phyloP scores from a whole-genome alignment of 306 rosid species.

The Luffa acutangula region DNA sequence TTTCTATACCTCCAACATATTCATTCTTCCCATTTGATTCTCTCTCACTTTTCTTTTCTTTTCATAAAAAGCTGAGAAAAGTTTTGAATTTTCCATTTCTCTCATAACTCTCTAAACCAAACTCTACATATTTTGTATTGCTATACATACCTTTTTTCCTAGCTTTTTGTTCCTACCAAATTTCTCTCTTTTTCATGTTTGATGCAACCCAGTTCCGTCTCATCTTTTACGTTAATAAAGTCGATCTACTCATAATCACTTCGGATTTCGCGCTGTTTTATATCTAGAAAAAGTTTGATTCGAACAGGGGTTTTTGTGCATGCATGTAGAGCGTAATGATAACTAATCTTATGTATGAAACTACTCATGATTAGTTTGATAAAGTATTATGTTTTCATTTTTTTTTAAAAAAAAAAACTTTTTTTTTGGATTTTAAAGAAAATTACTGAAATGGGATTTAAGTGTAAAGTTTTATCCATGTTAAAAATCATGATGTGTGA shows the following conservation, averaged over 20 bases:
- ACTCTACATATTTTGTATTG: background rate
- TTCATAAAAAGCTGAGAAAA: conserved; percentile 6
- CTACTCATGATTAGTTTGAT: background rate
- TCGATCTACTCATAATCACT: background rate
- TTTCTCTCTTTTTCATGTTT: background rate
- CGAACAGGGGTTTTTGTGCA: conserved; percentile 8
- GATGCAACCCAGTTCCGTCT: background rate
- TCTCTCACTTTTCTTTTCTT: background rate
- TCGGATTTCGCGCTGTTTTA: background rate
- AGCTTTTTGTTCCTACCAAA: conserved; percentile 1
- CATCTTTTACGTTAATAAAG: background rate
- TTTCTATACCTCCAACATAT: background rate
- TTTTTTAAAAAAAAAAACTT: too few relatives aligned
- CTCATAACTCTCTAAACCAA: background rate
- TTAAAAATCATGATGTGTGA: background rate
- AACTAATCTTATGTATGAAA: background rate
- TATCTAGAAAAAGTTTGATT: background rate
- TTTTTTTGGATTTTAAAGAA: too few relatives aligned
- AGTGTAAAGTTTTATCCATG: background rate
- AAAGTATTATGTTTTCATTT: background rate
- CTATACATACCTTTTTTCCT: background rate
- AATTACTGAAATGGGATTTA: too few relatives aligned
- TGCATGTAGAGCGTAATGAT: background rate
- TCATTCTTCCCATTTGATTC: background rate
- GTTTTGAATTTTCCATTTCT: background rate